Conservation (phyloP, 257 asterid species). For the Agastache rugosa region DNA sequence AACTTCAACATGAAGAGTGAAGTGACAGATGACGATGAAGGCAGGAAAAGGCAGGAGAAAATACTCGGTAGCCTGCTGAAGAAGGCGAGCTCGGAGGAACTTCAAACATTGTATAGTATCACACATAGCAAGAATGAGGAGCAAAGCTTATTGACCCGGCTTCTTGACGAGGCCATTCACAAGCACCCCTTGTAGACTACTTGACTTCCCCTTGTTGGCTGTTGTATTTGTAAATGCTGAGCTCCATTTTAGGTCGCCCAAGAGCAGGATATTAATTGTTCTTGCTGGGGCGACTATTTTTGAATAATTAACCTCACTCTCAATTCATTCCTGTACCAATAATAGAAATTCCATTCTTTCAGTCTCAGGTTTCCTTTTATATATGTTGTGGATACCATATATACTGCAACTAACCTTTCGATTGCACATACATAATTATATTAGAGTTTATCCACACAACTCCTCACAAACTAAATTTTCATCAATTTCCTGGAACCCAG, state of each 20-base stretch:
- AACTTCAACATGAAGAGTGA: conserved; percentile 50
- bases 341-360: conserved; percentile 46
- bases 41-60: conserved; percentile 40
- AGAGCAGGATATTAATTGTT: conserved; percentile 38
- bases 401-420: too few species aligned
- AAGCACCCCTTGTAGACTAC: conserved; percentile 47
- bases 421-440: too few species aligned
- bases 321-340: conserved; percentile 41
- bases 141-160: conserved; percentile 56
- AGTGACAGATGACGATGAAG: conserved; percentile 47
- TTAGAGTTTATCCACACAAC: too few species aligned
- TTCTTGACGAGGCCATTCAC: conserved; percentile 65
- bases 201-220: conserved; percentile 12
- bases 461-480: too few species aligned
- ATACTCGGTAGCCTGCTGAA: conserved; percentile 61
- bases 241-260: conserved; percentile 48
- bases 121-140: conserved; percentile 50
- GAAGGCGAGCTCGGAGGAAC: conserved; percentile 78
- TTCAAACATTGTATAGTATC: conserved; percentile 62
- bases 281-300: conserved; percentile 30
- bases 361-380: not conserved
- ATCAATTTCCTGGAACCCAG: too few species aligned
- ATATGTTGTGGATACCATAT: not conserved
- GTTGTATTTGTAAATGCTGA: conserved; percentile 53
- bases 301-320: conserved; percentile 30